A percentile compares a stretch with the other conserved stretches of the same genome.
Evolutionary conservation across 148 eudicot species (phyloP).

Genomic region (Rhododendron molle): DNA sequence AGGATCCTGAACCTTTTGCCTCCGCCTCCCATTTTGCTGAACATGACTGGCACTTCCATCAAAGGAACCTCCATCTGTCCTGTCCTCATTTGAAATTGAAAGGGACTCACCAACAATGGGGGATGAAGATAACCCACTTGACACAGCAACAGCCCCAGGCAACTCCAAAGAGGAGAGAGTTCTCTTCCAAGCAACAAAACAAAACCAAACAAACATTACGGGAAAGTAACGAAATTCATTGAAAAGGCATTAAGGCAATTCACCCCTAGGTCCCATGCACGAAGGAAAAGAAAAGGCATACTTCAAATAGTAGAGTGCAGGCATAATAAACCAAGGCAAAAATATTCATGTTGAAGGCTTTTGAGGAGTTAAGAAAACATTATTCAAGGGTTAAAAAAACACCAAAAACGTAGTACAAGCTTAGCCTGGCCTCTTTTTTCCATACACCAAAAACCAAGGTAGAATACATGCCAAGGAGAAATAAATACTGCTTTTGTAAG

Average conservation of each 20-base stretch:
- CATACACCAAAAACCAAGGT: neutral
- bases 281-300: neutral
- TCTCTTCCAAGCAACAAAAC: conserved; percentile 42
- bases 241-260: neutral
- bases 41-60: conserved; percentile 32
- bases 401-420: neutral
- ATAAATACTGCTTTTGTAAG: neutral
- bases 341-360: neutral
- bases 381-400: neutral
- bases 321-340: neutral
- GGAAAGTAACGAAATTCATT: neutral
- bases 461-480: neutral
- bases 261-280: neutral
- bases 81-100: conserved; percentile 30
- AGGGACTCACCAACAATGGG: conserved; percentile 39
- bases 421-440: neutral
- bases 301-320: conserved; percentile 3
- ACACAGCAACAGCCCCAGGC: conserved; percentile 69
- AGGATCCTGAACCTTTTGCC: conserved; percentile 75
- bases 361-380: neutral
- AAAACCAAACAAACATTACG: neutral
- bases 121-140: conserved; percentile 41
- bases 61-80: conserved; percentile 25
- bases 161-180: conserved; percentile 87
- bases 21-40: conserved; percentile 53